phyloP scores from a whole-genome alignment of 305 asterid genomes.

The Fraxinus dipetala region DNA sequence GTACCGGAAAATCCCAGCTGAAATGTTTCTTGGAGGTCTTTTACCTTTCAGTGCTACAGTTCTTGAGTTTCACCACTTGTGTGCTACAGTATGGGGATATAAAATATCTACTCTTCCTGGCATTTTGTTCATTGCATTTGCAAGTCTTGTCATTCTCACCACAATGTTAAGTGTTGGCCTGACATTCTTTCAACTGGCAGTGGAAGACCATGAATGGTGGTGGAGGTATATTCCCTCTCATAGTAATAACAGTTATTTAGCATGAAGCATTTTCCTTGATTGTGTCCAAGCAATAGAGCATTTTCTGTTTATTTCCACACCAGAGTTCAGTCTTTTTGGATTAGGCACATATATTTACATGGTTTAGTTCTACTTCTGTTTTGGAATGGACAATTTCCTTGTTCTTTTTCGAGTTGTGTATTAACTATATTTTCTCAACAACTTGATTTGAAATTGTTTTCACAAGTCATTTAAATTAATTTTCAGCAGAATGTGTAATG shows the following conservation, averaged over 20 bases:
- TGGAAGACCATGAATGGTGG: slow-evolving; percentile 82
- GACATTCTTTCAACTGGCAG: slow-evolving; percentile 78
- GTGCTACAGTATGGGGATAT: slow-evolving; percentile 78
- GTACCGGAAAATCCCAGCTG: slow-evolving; percentile 65
- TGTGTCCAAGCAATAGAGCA: background rate
- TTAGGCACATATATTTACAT: background rate
- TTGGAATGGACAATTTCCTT: background rate
- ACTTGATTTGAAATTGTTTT: background rate
- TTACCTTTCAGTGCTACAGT: slow-evolving; percentile 71
- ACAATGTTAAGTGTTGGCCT: slow-evolving; percentile 56
- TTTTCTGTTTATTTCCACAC: background rate
- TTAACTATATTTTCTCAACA: background rate
- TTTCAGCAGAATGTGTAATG: background rate
- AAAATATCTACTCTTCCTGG: slow-evolving; percentile 58
- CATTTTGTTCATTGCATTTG: slow-evolving; percentile 54
- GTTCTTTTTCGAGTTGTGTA: background rate
- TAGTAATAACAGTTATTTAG: slow-evolving; percentile 10
- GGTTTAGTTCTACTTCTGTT: background rate
- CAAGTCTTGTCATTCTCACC: slow-evolving; percentile 56
- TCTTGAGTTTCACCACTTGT: slow-evolving; percentile 68
- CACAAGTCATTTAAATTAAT: background rate
- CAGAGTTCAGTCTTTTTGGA: background rate
- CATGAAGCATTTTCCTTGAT: background rate
- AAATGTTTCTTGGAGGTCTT: slow-evolving; percentile 82
- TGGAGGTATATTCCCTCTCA: slow-evolving; percentile 63